These are phyloP conservation scores for Draba incana DNA, from an alignment of 345 rosid species.

Conservation along the genomic window DNA sequence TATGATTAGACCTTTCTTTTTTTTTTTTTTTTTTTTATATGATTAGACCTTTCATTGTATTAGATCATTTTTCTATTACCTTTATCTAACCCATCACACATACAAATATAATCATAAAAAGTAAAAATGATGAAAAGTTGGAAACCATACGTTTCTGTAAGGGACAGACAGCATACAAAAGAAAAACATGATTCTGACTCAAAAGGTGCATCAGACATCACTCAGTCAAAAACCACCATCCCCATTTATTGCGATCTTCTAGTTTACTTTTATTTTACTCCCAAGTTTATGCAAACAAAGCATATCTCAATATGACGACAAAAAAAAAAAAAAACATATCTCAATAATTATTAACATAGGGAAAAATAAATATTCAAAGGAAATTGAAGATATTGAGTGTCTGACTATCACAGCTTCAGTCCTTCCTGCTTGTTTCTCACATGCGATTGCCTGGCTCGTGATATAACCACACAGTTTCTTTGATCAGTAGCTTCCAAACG, in stretches of 20 bases:
- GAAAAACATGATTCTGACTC: conserved; percentile 38
- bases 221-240: conserved; percentile 37
- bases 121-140: conserved; percentile 33
- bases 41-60: conserved; percentile 35
- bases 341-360: conserved; percentile 1
- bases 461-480: conserved; percentile 31
- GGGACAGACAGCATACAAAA: conserved; percentile 34
- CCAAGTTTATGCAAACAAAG: conserved; percentile 1
- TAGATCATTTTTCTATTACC: conserved; percentile 31
- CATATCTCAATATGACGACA: too few relatives aligned
- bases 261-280: conserved; percentile 15
- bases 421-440: conserved; percentile 41
- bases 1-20: conserved; percentile 37
- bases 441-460: conserved; percentile 38
- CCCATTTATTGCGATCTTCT: conserved; percentile 30
- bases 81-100: conserved; percentile 21
- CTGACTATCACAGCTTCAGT: conserved; percentile 40
- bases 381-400: conserved; percentile 20
- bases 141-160: conserved; percentile 37
- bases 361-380: conserved; percentile 3
- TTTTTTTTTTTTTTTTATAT: too few relatives aligned
- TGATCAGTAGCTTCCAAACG: conserved; percentile 27
- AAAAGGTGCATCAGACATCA: conserved; percentile 27
- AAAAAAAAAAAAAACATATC: neutral
- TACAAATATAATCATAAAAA: conserved; percentile 5